phyloP scores from a whole-genome alignment of 345 rosid species.

The Eucalyptus camaldulensis region DNA sequence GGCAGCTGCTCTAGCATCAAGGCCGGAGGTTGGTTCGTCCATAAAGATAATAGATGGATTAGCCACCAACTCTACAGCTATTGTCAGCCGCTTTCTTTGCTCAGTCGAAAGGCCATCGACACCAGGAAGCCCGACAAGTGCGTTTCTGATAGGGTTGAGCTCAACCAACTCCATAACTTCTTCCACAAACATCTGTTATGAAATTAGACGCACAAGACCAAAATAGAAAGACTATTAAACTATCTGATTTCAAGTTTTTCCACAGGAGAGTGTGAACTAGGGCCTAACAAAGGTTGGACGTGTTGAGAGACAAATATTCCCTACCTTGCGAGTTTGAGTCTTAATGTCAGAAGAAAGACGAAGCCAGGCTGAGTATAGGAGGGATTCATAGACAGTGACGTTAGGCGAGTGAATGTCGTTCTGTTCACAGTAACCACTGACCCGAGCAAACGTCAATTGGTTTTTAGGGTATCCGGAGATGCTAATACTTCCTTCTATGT shows the following conservation, averaged over 20 bases:
- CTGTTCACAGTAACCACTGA: constrained; percentile 76
- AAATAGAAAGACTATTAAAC: not conserved
- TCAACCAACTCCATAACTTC: constrained; percentile 87
- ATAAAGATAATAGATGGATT: constrained; percentile 30
- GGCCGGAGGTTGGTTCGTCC: constrained; percentile 35
- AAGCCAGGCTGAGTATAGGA: constrained; percentile 79
- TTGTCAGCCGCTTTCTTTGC: constrained; percentile 27
- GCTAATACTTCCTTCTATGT: constrained; percentile 46
- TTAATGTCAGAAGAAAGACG: constrained; percentile 51
- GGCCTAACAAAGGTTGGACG: not conserved
- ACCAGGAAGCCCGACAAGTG: constrained; percentile 28
- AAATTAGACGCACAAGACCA: not conserved
- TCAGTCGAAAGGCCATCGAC: constrained; percentile 24
- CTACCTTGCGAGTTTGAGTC: constrained; percentile 35
- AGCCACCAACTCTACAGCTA: constrained; percentile 31
- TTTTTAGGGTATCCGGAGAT: constrained; percentile 78
- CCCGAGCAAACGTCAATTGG: constrained; percentile 77
- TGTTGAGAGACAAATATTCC: not conserved
- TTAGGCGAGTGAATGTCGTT: constrained; percentile 86
- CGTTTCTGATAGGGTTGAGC: constrained; percentile 41
- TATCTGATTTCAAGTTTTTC: not conserved
- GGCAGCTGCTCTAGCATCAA: constrained; percentile 33
- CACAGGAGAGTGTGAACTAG: not conserved
- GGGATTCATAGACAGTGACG: constrained; percentile 74
- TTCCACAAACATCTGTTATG: constrained; percentile 57